Conservation (phyloP, 208 protist species). For the Angomonas deanei region DNA sequence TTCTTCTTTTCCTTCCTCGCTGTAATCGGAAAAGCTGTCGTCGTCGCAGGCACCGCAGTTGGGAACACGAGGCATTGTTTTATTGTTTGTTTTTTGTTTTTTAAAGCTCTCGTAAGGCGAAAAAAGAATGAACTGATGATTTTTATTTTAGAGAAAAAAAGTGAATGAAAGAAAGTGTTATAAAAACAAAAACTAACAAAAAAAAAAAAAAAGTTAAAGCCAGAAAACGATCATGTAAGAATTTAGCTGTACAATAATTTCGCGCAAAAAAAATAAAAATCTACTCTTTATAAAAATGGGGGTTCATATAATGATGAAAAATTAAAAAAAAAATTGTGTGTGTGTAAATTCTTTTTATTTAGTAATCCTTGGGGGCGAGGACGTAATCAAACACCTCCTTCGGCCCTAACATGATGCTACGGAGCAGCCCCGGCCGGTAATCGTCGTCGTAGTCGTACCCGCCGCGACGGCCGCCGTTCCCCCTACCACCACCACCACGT, state of each 20-base stretch:
- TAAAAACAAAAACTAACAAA: neutral
- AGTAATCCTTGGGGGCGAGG: conserved; percentile 30
- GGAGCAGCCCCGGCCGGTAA: conserved; percentile 32
- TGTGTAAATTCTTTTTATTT: conserved; percentile 1
- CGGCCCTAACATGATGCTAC: conserved; percentile 63
- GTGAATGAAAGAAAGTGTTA: neutral
- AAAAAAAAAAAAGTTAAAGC: conserved; percentile 3
- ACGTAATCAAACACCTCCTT: conserved; percentile 83
- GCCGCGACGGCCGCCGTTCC: conserved; percentile 10
- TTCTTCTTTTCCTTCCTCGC: no score
- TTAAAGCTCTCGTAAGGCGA: neutral
- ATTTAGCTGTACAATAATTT: neutral
- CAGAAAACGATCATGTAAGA: neutral
- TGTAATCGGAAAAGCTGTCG: neutral
- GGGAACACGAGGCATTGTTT: neutral
- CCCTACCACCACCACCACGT: neutral
- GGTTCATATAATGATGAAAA: no score
- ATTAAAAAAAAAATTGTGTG: neutral
- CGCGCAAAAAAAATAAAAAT: no score
- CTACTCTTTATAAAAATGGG: no score
- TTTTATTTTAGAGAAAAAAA: neutral
- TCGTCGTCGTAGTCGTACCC: conserved; percentile 12
- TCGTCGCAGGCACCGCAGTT: neutral
- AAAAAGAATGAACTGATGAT: neutral
- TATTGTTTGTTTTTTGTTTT: neutral